Percentiles rank a stretch among this genome's conserved stretches.
These are phyloP conservation scores for Vigna unguiculata DNA, from an alignment of 306 rosid genomes.

Conservation along the genomic window DNA sequence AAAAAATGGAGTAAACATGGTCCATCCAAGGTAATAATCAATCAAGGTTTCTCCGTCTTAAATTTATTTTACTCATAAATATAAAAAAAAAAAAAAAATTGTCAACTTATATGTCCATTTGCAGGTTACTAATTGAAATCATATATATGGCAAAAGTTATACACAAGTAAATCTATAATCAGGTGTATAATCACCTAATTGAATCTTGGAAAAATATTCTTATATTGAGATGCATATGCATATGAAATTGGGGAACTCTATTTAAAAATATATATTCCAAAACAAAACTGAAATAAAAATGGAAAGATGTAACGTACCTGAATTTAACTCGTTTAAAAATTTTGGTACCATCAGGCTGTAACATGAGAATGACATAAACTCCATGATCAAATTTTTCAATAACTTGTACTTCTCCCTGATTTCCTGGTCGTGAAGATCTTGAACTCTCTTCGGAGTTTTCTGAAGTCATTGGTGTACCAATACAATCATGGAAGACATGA, in stretches of 20 bases:
- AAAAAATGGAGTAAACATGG: neutral
- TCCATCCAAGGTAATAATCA: neutral
- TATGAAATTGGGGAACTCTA: neutral
- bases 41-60: neutral
- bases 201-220: neutral
- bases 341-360: slow-evolving; percentile 58
- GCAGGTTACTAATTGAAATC: too few relatives aligned
- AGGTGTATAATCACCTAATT: neutral
- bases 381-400: slow-evolving; percentile 85
- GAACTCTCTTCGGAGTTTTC: slow-evolving; percentile 48
- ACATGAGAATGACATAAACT: slow-evolving; percentile 64
- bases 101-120: neutral
- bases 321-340: slow-evolving; percentile 76
- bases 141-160: too few relatives aligned
- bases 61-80: neutral
- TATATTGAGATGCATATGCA: neutral
- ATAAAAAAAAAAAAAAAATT: neutral
- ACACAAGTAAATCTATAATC: too few relatives aligned
- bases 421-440: slow-evolving; percentile 42
- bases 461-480: slow-evolving; percentile 29
- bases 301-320: slow-evolving; percentile 59
- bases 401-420: slow-evolving; percentile 59
- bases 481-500: neutral
- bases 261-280: neutral
- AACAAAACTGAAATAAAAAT: neutral